These are phyloP conservation scores for Prunus mume DNA, from an alignment of 306 rosid species.

Conservation along the genomic window DNA sequence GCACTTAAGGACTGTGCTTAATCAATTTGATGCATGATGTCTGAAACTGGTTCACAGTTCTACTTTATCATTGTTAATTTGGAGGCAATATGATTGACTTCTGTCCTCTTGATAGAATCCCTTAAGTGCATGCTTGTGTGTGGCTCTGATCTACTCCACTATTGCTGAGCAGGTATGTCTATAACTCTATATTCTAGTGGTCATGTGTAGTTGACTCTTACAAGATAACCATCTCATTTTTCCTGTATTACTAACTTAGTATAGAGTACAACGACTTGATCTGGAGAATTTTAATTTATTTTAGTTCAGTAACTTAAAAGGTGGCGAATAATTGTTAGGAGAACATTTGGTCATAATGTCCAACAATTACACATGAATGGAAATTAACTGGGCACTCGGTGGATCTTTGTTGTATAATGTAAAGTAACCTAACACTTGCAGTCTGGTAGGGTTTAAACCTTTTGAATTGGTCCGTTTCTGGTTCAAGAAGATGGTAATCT, in stretches of 20 bases:
- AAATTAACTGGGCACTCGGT: not conserved
- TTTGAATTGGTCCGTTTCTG: not conserved
- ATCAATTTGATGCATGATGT: not conserved
- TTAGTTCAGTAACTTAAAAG: not conserved
- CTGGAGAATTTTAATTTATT: not conserved
- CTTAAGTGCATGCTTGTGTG: conserved; percentile 84
- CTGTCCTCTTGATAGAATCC: conserved; percentile 52
- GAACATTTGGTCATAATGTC: not conserved
- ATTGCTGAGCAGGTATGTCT: conserved; percentile 61
- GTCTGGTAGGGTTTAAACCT: not conserved
- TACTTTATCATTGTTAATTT: not conserved
- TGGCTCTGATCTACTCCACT: conserved; percentile 89
- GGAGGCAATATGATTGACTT: not conserved
- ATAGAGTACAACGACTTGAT: not conserved
- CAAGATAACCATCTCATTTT: conserved; percentile 2
- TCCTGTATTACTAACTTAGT: not conserved
- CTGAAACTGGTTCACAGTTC: not conserved
- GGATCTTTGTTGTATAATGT: not conserved
- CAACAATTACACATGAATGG: not conserved
- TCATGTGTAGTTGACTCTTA: not conserved
- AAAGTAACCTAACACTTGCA: not conserved
- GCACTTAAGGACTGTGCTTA: not conserved
- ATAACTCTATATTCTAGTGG: not conserved
- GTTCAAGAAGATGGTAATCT: not conserved
- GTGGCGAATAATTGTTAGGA: not conserved